phyloP scores from a whole-genome alignment of 2,329 filamentous ascomycete species.

The Trichophyton benhamiae region DNA sequence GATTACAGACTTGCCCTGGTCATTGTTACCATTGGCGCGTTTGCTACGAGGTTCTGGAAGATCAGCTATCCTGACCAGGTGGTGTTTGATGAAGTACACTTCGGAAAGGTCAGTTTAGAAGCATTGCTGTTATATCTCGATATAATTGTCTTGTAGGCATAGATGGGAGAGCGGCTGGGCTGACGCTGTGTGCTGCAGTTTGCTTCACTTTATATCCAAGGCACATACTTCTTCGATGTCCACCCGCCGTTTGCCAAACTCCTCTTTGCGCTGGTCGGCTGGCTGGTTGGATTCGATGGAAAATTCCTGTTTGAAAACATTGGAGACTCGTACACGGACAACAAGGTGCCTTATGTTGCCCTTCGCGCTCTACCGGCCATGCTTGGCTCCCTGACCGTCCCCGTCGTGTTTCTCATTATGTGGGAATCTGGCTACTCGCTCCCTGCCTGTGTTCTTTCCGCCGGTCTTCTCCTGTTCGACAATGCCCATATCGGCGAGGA shows the following conservation, averaged over 20 bases:
- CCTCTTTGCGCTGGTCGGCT: conserved; percentile 90
- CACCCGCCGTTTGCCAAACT: conserved; percentile 98
- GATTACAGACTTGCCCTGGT: conserved; percentile 71
- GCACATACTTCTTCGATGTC: conserved; percentile 99
- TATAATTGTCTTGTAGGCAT: neutral
- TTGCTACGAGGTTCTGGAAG: conserved; percentile 87
- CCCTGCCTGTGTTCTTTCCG: conserved; percentile 76
- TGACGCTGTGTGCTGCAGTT: conserved; percentile 27
- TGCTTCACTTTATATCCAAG: conserved; percentile 69
- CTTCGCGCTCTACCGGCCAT: conserved; percentile 88
- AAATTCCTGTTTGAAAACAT: conserved; percentile 99
- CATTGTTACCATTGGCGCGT: conserved; percentile 70
- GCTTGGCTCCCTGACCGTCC: conserved; percentile 81
- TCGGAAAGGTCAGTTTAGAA: conserved; percentile 68
- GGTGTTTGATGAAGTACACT: conserved; percentile 98
- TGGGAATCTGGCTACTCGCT: conserved; percentile 98
- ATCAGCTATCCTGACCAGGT: conserved; percentile 93
- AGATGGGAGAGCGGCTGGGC: neutral
- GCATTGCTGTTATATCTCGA: neutral
- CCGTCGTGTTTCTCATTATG: conserved; percentile 95
- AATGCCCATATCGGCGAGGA: conserved; percentile 98
- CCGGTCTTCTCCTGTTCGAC: conserved; percentile 81
- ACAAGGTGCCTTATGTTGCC: conserved; percentile 94
- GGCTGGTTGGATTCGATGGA: conserved; percentile 94
- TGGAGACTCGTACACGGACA: conserved; percentile 91